These are phyloP conservation scores for Raffaelea ambrosiae DNA, from an alignment of 2,329 filamentous ascomycete genomes.

Conservation along the genomic window DNA sequence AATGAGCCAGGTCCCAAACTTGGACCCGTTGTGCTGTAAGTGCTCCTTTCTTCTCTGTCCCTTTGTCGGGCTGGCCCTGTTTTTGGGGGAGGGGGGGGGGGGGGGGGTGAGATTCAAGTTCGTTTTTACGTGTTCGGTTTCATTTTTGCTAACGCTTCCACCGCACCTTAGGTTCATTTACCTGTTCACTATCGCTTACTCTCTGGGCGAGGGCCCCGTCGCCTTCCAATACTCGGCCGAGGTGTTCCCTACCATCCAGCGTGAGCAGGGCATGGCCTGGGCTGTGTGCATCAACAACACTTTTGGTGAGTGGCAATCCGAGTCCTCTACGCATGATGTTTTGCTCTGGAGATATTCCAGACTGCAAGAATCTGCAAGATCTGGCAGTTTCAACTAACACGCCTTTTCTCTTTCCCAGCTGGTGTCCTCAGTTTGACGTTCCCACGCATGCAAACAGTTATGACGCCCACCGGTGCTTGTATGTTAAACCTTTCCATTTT, in stretches of 20 bases:
- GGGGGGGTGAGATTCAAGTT: no score
- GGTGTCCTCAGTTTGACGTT: constrained; percentile 56
- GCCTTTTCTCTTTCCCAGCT: constrained; percentile 25
- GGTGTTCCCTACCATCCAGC: constrained; percentile 61
- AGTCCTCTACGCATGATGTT: no score
- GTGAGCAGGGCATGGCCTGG: constrained; percentile 55
- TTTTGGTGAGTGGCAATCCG: constrained; percentile 1
- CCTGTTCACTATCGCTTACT: constrained; percentile 21
- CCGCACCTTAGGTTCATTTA: constrained; percentile 38
- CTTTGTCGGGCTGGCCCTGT: no score
- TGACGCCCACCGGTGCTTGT: constrained; percentile 28
- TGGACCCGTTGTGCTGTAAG: constrained; percentile 42
- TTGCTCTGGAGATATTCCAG: no score
- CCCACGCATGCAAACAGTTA: constrained; percentile 42
- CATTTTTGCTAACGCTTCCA: no score
- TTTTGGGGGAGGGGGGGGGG: no score
- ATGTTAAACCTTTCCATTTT: not conserved
- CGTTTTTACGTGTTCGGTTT: no score
- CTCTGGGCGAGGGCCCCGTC: constrained; percentile 50
- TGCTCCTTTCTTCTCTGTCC: no score
- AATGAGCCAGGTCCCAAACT: constrained; percentile 16
- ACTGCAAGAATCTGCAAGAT: no score
- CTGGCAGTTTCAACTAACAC: no score
- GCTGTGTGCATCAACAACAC: constrained; percentile 7
- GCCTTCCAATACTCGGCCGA: constrained; percentile 63